Conservation (phyloP, 805 yeast genomes). For the Pichia heedii region DNA sequence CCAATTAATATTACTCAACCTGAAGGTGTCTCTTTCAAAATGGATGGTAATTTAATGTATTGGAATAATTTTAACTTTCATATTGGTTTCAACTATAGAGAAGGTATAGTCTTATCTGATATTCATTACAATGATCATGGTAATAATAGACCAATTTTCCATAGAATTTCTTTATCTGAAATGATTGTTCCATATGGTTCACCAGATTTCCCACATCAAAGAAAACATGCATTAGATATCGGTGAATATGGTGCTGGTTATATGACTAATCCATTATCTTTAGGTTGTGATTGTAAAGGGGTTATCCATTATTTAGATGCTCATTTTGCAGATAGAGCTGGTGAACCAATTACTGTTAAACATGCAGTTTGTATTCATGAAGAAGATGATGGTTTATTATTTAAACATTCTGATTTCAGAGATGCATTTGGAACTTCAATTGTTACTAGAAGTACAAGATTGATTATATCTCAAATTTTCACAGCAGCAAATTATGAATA, state of each 20-base stretch:
- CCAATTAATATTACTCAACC: slow-evolving; percentile 73
- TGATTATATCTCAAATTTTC: slow-evolving; percentile 71
- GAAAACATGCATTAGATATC: slow-evolving; percentile 80
- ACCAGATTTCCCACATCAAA: slow-evolving; percentile 73
- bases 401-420: slow-evolving; percentile 79
- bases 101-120: slow-evolving; percentile 73
- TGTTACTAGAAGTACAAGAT: slow-evolving; percentile 65
- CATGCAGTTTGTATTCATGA: slow-evolving; percentile 80
- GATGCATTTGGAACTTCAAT: slow-evolving; percentile 68
- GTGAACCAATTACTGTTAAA: slow-evolving; percentile 62
- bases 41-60: slow-evolving; percentile 59
- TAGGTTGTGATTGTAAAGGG: slow-evolving; percentile 84
- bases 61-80: slow-evolving; percentile 78
- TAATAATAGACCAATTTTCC: slow-evolving; percentile 62
- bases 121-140: slow-evolving; percentile 71
- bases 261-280: slow-evolving; percentile 69
- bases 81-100: slow-evolving; percentile 79
- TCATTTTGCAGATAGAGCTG: slow-evolving; percentile 58
- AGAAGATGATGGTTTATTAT: slow-evolving; percentile 74
- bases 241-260: slow-evolving; percentile 87
- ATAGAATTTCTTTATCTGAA: slow-evolving; percentile 68
- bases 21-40: slow-evolving; percentile 69
- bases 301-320: slow-evolving; percentile 78
- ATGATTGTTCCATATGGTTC: slow-evolving; percentile 82
- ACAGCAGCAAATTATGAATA: slow-evolving; percentile 85